Conservation (phyloP, 805 yeast species). For the Candida chilensis region DNA sequence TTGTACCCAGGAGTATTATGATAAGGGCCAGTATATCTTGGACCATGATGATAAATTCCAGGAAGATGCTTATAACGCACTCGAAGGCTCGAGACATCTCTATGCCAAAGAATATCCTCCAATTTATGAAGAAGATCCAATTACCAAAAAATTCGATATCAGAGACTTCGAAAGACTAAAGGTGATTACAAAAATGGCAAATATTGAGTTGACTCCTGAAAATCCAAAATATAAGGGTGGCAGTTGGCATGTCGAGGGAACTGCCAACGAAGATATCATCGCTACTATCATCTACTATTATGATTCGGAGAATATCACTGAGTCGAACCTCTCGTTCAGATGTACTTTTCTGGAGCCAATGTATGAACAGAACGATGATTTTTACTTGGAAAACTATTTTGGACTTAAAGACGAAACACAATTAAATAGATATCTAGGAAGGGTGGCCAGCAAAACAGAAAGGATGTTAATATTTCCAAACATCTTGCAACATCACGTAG, state of each 20-base stretch:
- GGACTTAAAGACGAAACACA: constrained; percentile 19
- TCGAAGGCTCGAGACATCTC: constrained; percentile 2
- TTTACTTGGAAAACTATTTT: constrained; percentile 12
- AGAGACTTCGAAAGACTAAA: constrained; percentile 12
- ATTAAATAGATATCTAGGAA: constrained; percentile 14
- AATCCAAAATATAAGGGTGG: constrained; percentile 27
- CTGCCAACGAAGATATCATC: constrained; percentile 28
- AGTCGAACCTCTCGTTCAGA: constrained; percentile 20
- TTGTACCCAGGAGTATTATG: too few relatives aligned
- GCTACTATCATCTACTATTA: constrained; percentile 31
- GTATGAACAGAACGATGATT: constrained; percentile 22
- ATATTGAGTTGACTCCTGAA: constrained; percentile 29
- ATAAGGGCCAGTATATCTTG: too few relatives aligned
- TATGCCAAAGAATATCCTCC: too few relatives aligned
- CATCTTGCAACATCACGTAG: constrained; percentile 26
- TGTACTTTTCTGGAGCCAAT: constrained; percentile 16
- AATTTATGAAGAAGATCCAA: neutral
- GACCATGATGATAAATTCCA: too few relatives aligned
- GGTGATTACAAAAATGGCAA: constrained; percentile 29
- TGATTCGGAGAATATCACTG: constrained; percentile 26
- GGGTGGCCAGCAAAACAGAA: constrained; percentile 13
- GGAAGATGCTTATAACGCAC: constrained; percentile 1
- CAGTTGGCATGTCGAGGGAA: constrained; percentile 33
- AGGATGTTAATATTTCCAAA: constrained; percentile 27
- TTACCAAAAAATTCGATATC: neutral